A percentile compares a stretch with the other conserved stretches of the same genome.
Conservation (phyloP, 163 green algal genomes). For the Volvox carteri region DNA sequence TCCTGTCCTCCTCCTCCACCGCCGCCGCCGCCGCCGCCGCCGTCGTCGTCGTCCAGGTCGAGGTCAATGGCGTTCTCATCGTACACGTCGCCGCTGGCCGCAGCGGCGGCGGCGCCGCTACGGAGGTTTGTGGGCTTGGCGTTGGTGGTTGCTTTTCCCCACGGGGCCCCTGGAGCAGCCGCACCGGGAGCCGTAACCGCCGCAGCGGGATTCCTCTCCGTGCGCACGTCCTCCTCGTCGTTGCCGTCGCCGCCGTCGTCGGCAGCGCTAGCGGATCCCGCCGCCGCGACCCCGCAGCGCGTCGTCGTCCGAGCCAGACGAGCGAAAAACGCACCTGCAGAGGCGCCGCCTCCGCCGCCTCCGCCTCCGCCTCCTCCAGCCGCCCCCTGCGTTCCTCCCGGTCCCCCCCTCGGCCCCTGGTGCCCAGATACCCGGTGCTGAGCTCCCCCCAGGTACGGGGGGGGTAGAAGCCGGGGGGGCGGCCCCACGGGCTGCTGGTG, state of each 20-base stretch:
- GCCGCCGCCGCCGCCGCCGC: background rate
- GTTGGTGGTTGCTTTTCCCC: no score
- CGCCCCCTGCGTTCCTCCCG: no score
- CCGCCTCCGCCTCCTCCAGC: no score
- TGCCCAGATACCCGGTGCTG: background rate
- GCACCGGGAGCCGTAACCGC: background rate
- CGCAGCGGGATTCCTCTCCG: no score
- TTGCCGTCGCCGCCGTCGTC: no score
- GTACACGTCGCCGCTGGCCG: background rate
- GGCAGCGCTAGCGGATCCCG: no score
- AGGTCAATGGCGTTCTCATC: constrained; percentile 47
- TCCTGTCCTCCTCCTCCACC: background rate
- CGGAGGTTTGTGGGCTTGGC: no score
- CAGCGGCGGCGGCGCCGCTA: background rate
- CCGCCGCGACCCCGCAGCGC: no score
- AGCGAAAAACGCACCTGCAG: constrained; percentile 20
- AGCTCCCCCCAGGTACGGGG: background rate
- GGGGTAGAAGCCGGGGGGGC: background rate
- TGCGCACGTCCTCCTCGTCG: no score
- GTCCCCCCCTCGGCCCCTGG: no score
- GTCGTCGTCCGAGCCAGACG: background rate
- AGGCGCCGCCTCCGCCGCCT: background rate
- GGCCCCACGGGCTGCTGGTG: background rate
- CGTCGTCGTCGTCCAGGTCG: constrained; percentile 4
- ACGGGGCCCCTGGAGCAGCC: no score